Percentiles rank a stretch among this genome's conserved stretches.
Conservation (phyloP, 495 filamentous ascomycete species). For the Aspergillus campestris region DNA sequence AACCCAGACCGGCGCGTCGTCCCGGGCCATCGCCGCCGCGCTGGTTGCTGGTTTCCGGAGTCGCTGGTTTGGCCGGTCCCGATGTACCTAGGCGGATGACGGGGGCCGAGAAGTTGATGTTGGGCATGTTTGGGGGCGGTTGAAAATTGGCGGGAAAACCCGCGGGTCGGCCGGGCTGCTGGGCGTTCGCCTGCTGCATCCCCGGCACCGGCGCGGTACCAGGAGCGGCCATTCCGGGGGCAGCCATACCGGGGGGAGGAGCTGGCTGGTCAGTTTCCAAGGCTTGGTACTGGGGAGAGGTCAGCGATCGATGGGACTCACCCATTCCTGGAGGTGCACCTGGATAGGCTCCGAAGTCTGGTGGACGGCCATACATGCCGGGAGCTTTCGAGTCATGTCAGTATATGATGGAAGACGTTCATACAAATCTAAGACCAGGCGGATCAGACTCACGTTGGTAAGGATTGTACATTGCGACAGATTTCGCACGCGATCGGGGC, state of each 20-base stretch:
- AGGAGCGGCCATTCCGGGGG: slow-evolving; percentile 74
- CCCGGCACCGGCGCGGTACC: slow-evolving; percentile 72
- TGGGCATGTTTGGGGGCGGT: slow-evolving; percentile 84
- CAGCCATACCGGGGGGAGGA: slow-evolving; percentile 37
- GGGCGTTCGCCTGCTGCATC: slow-evolving; percentile 62
- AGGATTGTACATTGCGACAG: slow-evolving; percentile 58
- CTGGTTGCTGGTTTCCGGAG: slow-evolving; percentile 42
- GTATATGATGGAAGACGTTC: neutral
- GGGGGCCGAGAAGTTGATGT: slow-evolving; percentile 96
- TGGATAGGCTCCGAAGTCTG: slow-evolving; percentile 64
- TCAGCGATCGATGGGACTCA: slow-evolving; percentile 32
- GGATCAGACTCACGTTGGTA: slow-evolving; percentile 52
- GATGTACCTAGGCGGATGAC: slow-evolving; percentile 84
- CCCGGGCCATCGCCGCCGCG: slow-evolving; percentile 39
- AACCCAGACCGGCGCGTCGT: slow-evolving; percentile 61
- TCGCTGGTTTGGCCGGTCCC: slow-evolving; percentile 55
- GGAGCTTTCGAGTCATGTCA: slow-evolving; percentile 24
- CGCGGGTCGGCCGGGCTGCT: slow-evolving; percentile 63
- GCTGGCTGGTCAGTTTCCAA: slow-evolving; percentile 20
- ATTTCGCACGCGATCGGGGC: slow-evolving; percentile 7
- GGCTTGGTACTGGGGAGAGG: neutral
- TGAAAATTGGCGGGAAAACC: slow-evolving; percentile 81
- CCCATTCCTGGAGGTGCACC: slow-evolving; percentile 82
- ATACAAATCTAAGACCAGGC: neutral
- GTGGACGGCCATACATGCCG: slow-evolving; percentile 60